Conservation (phyloP, 225 moss, liverwort and hornwort species). For the Antitrichia curtipendula region DNA sequence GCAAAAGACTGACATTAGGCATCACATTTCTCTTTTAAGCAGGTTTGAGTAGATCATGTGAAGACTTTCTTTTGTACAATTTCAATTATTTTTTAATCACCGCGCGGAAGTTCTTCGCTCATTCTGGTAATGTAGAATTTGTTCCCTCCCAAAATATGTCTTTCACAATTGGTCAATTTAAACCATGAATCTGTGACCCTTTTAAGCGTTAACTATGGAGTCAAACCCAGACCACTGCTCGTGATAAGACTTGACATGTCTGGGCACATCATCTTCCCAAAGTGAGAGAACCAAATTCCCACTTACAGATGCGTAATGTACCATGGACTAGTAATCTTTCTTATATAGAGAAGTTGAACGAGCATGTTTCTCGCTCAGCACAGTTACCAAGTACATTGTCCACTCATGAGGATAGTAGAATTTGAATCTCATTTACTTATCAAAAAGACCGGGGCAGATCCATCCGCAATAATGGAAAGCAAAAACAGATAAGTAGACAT, state of each 20-base stretch:
- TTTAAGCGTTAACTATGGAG: background rate
- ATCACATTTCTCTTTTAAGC: too few species aligned
- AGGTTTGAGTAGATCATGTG: background rate
- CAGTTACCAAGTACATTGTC: background rate
- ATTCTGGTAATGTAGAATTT: background rate
- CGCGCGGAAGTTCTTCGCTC: background rate
- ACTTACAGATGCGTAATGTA: background rate
- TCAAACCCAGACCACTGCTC: background rate
- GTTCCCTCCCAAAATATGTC: background rate
- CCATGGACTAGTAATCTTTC: background rate
- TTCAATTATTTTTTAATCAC: background rate
- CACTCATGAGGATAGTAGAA: background rate
- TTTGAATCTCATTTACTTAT: background rate
- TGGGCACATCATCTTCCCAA: background rate
- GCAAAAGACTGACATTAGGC: background rate
- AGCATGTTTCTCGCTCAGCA: background rate
- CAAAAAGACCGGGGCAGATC: background rate
- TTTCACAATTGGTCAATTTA: background rate
- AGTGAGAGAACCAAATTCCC: background rate
- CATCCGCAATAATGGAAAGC: background rate
- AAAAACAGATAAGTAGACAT: background rate
- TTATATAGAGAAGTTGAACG: background rate
- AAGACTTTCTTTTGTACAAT: too few species aligned
- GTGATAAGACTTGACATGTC: background rate
- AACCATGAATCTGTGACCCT: background rate